Evolutionary conservation across 345 rosid species (phyloP).

Genomic region (Citrus mangshanensis): DNA sequence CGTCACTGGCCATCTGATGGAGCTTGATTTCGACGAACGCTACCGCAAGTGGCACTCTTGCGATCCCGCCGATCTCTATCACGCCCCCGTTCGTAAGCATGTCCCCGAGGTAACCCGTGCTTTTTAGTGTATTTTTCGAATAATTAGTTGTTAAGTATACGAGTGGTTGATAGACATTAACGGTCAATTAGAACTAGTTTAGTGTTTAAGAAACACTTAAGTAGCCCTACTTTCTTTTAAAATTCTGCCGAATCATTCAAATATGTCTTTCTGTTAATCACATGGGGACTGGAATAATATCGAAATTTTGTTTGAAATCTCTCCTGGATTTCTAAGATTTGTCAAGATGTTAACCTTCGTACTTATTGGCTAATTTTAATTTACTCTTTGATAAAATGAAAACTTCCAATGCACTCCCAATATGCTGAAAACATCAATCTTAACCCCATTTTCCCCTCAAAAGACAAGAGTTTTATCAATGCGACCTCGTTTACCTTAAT

Average conservation of each 20-base stretch:
- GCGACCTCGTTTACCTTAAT: no score
- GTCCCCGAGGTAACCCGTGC: constrained; percentile 66
- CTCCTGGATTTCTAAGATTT: background rate
- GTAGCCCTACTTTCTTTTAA: background rate
- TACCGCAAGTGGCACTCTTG: constrained; percentile 96
- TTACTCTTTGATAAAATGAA: no score
- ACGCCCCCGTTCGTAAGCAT: constrained; percentile 69
- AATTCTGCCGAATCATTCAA: background rate
- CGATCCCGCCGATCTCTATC: constrained; percentile 83
- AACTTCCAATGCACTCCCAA: no score
- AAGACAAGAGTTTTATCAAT: no score
- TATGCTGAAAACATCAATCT: no score
- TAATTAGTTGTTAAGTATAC: background rate
- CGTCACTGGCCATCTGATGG: constrained; percentile 94
- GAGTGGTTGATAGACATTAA: no score
- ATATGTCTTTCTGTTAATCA: background rate
- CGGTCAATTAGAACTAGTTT: no score
- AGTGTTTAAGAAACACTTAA: background rate
- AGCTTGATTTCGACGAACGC: constrained; percentile 87
- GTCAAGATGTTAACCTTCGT: background rate
- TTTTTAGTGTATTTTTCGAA: background rate
- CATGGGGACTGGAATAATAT: background rate
- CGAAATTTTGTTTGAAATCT: background rate
- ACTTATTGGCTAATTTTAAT: no score
- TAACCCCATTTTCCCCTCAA: no score